phyloP scores from a whole-genome alignment of 2,329 filamentous ascomycete genomes.

The Fusarium tricinctum region DNA sequence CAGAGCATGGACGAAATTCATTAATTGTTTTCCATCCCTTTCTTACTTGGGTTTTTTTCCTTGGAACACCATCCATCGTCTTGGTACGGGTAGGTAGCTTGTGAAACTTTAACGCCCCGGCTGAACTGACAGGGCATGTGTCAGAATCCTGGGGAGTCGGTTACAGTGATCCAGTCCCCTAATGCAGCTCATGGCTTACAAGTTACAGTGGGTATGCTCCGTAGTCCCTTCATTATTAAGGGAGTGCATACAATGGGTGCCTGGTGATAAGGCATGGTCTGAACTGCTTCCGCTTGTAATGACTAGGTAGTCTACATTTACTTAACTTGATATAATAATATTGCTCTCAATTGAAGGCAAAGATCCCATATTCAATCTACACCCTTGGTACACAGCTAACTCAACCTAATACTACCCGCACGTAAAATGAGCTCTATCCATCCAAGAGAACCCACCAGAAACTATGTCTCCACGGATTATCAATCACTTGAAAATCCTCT shows the following conservation, averaged over 20 bases:
- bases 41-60: conserved; percentile 20
- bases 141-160: conserved; percentile 26
- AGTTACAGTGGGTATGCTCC: conserved; percentile 22
- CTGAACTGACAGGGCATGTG: conserved; percentile 32
- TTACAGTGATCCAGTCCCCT: conserved; percentile 9
- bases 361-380: neutral
- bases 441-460: conserved; percentile 36
- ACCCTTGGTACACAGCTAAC: neutral
- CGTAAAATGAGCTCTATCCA: conserved; percentile 16
- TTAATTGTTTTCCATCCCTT: conserved; percentile 1
- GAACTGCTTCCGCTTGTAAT: too few relatives aligned
- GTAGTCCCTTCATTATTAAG: neutral
- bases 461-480: conserved; percentile 29
- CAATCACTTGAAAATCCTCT: conserved; percentile 24
- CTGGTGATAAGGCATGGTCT: too few relatives aligned
- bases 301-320: too few relatives aligned
- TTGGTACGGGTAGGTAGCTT: neutral
- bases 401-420: neutral
- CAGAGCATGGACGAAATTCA: conserved; percentile 28
- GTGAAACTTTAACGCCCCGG: conserved; percentile 41
- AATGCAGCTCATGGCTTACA: conserved; percentile 3
- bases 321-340: neutral
- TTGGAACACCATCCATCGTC: too few relatives aligned
- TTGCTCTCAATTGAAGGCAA: neutral
- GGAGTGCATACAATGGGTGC: too few relatives aligned